Evolutionary conservation across 768 basidiomycete species (phyloP), one percentile per base, ranked within the genome.

Genomic region (Mycena filopes): DNA sequence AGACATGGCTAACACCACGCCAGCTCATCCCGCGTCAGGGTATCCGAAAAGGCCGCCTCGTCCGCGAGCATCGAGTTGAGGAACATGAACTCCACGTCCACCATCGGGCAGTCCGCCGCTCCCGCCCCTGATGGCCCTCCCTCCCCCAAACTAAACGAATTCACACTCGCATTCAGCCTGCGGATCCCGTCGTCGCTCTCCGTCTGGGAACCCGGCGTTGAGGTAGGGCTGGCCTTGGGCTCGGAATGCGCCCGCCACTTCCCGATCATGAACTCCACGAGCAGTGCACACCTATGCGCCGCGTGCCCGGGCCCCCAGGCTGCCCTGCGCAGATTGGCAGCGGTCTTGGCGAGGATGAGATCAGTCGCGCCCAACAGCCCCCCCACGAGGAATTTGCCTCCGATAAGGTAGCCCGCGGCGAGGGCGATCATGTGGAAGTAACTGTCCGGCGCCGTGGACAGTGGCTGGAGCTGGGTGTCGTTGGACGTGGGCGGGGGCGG

Each of bases 341-440:
- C 33, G 1, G 57, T 55, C 45, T 60, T 40, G 3, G 40, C 56
- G 21, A 68, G 62, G 9, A 68, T 38, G 9, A 60, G 46, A 25
- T 68, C 61, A 16, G 33, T 55, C 28, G 66, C 51, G n/a, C 66
- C 66, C 15, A 28, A 31, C 11, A 68, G 25, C 13, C 40, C 55
- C 21, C 23, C 3, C 28, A 73, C 57, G 58, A 79, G 75, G 67
- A 78, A 80, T 55, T 75, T 79, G 20, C 73, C 76, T 20, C 71
- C 79, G 42, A 80, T 60, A 28, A 77, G 74, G 56, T 55, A 68
- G 2, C 75, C 75, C 42, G 70, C 67, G 4, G 74, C 73, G 47
- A 80, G 77, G 21, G 66, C 59, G 33, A 74, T 73, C 53, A 80
- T 74, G 61, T 74, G 76, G 73, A 77, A 79, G 60, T 74, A 71